A percentile compares a stretch with the other conserved stretches of the same genome.
These are phyloP conservation scores for Aspergillus nomiae DNA, from an alignment of 2,329 filamentous ascomycete genomes.

Conservation along the genomic window DNA sequence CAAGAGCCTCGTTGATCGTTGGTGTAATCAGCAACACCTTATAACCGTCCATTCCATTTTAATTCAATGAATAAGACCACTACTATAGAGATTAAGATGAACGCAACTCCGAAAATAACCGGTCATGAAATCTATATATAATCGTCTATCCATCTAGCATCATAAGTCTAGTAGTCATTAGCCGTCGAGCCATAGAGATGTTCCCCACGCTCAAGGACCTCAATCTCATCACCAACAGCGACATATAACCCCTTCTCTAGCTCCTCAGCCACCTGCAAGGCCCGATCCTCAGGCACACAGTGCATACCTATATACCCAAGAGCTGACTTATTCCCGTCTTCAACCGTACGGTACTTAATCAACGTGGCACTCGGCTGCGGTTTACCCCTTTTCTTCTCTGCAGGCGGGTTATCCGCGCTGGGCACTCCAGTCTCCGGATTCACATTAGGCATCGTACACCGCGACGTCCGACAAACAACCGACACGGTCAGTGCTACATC, in stretches of 20 bases:
- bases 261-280: constrained; percentile 15
- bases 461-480: constrained; percentile 26
- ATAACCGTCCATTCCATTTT: not conserved
- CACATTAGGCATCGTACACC: constrained; percentile 27
- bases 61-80: not conserved
- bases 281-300: constrained; percentile 24
- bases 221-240: constrained; percentile 23
- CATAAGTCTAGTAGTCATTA: constrained; percentile 18
- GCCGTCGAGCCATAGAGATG: constrained; percentile 25
- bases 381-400: constrained; percentile 20
- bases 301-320: constrained; percentile 27
- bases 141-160: not conserved
- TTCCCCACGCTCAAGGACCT: constrained; percentile 22
- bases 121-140: not conserved
- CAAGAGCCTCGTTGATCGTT: too few relatives aligned
- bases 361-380: constrained; percentile 26
- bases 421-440: constrained; percentile 20
- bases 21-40: too few relatives aligned
- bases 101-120: not conserved
- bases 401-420: constrained; percentile 18
- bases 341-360: constrained; percentile 20
- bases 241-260: constrained; percentile 16
- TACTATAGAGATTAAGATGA: too few relatives aligned
- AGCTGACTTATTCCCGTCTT: constrained; percentile 20
- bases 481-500: constrained; percentile 16